Evolutionary conservation across 805 yeast genomes (phyloP).

Genomic region (Metschnikowia baotianmanensis): DNA sequence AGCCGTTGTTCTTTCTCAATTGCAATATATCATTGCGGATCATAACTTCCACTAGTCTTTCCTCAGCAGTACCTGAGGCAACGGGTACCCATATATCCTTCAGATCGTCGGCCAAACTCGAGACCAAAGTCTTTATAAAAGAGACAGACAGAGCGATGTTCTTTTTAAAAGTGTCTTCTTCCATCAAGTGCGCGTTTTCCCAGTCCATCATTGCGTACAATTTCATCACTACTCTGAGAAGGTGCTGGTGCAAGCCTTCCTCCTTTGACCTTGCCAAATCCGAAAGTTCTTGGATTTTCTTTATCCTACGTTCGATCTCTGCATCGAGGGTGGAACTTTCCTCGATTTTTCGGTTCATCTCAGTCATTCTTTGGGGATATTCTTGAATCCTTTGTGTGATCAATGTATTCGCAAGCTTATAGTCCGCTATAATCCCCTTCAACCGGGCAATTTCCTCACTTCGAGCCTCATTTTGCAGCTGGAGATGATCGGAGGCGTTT

Average conservation of each 20-base stretch:
- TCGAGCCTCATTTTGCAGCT: slow-evolving; percentile 1
- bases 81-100: slow-evolving; percentile 13
- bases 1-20: background rate
- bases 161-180: slow-evolving; percentile 16
- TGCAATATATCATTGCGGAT: slow-evolving; percentile 14
- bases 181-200: slow-evolving; percentile 21
- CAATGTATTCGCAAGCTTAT: slow-evolving; percentile 8
- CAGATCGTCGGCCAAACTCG: slow-evolving; percentile 5
- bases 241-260: slow-evolving; percentile 14
- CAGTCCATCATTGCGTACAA: slow-evolving; percentile 23
- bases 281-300: slow-evolving; percentile 1
- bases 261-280: slow-evolving; percentile 10
- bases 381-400: slow-evolving; percentile 4
- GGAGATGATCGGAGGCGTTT: slow-evolving; percentile 5
- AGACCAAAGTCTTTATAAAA: slow-evolving; percentile 12
- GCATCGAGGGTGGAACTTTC: slow-evolving; percentile 6
- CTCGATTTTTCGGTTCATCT: slow-evolving; percentile 6
- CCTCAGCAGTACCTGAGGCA: slow-evolving; percentile 13
- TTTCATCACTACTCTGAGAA: slow-evolving; percentile 21
- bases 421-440: slow-evolving; percentile 10
- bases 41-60: slow-evolving; percentile 16
- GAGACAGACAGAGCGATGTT: slow-evolving; percentile 14
- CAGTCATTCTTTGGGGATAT: slow-evolving; percentile 14
- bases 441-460: slow-evolving; percentile 1
- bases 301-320: slow-evolving; percentile 5